Evolutionary conservation across 139 green algal species (phyloP), one percentile per base, ranked within the genome.

Genomic region (Auxenochlorella protothecoides): DNA sequence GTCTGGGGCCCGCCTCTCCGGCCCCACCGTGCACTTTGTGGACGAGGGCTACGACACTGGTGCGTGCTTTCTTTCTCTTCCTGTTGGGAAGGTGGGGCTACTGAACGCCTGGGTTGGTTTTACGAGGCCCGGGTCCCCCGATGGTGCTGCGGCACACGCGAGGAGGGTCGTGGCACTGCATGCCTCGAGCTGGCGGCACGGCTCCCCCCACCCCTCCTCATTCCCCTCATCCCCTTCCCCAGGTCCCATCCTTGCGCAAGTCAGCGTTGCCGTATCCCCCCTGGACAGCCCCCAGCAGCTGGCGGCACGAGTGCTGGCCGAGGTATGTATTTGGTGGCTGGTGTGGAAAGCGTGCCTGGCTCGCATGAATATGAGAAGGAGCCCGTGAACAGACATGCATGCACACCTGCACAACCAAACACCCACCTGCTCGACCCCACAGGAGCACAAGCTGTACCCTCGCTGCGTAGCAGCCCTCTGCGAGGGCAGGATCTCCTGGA

Each of bases 21-120:
- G 90, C 2, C 87, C 92, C 9, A 99, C 91, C 8, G 87, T 99
- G 15, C 95, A 99, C 78, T 99, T 99, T 88, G 92, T 99, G 56
- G 88, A 98, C 67, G 95, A 96, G 74, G 80, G 94, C 69, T 99
- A 96, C 74, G 95, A 99, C 84, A 92, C 85, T 4, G 72, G 72
- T 77, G 72, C 15, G 72, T 54, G 44, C 64, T 15, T 55, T 53
- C 55, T 54, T 44, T 44, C 27, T 44, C 27, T 44, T 44, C 27
- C 27, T 44, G 27, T 44, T 44, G 27, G 27, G 27, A 44, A 44
- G 27, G 27, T 0, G 27, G 27, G 27, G 27, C 27, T 44, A 44
- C 27, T 44, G 27, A 44, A 44, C 27, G 27, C 27, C 27, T 44
- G 27, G 27, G 27, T 44, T 44, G 27, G 27, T 44, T 44, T 44